Conservation (phyloP, 768 basidiomycete species). For the Solioccasus polychromus region DNA sequence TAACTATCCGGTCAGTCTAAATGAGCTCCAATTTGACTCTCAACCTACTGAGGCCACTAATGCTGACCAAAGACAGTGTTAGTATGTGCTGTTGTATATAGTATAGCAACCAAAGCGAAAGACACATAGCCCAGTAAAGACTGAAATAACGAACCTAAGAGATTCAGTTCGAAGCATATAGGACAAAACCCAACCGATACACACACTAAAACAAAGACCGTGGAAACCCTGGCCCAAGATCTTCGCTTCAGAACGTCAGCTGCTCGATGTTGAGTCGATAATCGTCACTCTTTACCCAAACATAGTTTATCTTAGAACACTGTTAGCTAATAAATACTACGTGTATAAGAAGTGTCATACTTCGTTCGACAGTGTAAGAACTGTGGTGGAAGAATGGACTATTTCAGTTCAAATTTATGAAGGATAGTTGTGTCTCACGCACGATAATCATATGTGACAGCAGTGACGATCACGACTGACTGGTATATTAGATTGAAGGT, state of each 20-base stretch:
- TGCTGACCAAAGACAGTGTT: neutral
- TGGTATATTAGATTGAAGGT: neutral
- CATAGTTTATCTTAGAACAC: conserved; percentile 4
- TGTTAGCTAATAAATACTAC: neutral
- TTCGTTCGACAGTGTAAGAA: neutral
- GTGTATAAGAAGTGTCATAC: neutral
- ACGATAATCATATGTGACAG: neutral
- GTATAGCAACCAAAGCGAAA: neutral
- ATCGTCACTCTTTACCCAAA: conserved; percentile 6
- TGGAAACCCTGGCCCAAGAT: conserved; percentile 6
- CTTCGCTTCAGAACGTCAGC: neutral
- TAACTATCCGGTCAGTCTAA: neutral
- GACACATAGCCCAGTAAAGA: neutral
- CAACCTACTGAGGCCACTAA: neutral
- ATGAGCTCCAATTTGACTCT: neutral
- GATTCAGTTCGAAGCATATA: neutral
- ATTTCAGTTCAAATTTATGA: neutral
- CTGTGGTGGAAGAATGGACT: neutral
- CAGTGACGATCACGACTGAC: neutral
- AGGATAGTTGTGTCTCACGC: neutral
- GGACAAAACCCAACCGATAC: neutral
- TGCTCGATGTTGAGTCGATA: neutral
- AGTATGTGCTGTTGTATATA: neutral
- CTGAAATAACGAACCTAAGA: neutral
- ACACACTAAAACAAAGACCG: neutral